Conservation (phyloP, 257 asterid genomes). For the Nicotiana paniculata region DNA sequence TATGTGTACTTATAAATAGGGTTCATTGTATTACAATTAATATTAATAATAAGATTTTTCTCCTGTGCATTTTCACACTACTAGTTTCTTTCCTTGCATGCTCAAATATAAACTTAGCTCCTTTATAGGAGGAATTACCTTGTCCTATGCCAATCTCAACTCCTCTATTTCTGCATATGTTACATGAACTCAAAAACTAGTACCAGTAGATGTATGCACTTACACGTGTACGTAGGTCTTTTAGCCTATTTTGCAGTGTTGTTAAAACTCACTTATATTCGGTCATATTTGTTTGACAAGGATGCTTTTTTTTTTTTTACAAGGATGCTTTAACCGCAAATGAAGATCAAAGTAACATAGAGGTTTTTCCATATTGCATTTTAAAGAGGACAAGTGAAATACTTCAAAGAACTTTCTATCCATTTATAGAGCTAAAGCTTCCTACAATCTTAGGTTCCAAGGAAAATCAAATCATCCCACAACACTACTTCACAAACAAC, state of each 20-base stretch:
- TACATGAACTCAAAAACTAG: slow-evolving; percentile 1
- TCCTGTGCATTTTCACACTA: too few relatives aligned
- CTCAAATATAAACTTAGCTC: neutral
- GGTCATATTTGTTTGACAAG: neutral
- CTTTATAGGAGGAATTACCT: neutral
- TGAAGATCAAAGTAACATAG: neutral
- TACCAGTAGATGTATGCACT: neutral
- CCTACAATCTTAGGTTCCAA: neutral
- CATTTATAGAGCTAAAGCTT: neutral
- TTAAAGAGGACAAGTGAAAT: neutral
- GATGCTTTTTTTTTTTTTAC: too few relatives aligned
- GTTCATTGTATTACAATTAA: too few relatives aligned
- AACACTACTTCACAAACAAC: neutral
- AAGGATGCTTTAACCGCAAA: neutral
- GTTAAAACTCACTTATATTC: neutral
- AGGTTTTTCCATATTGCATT: neutral
- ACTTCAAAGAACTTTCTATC: neutral
- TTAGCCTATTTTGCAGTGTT: neutral
- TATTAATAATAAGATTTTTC: too few relatives aligned
- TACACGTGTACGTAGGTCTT: neutral
- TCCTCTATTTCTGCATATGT: neutral
- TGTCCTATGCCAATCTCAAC: neutral
- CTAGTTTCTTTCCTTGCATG: neutral
- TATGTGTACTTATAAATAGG: too few relatives aligned
- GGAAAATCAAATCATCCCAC: neutral